These are phyloP conservation scores for Talaromyces adpressus DNA, from an alignment of 495 filamentous ascomycete genomes.

Conservation along the genomic window DNA sequence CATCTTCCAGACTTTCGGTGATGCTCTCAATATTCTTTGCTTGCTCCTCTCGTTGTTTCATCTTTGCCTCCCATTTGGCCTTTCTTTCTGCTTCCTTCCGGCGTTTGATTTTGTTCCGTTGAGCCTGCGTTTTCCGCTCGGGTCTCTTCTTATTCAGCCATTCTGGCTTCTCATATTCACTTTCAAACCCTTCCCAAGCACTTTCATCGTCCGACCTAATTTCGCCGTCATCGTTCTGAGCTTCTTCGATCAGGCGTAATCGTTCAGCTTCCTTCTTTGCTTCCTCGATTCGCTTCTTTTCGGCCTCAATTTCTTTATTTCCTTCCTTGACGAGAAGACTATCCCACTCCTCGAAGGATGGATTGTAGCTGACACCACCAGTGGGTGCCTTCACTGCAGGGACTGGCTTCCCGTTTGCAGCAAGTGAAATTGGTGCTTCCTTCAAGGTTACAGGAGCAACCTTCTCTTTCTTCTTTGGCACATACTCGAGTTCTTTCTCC, in stretches of 20 bases:
- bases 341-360: constrained; percentile 76
- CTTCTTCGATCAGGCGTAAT: constrained; percentile 46
- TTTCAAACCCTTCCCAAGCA: constrained; percentile 81
- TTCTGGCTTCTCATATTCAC: constrained; percentile 55
- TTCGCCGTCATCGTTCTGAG: constrained; percentile 58
- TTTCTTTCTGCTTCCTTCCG: constrained; percentile 78
- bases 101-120: constrained; percentile 80
- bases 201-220: constrained; percentile 76
- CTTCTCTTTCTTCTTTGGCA: constrained; percentile 54
- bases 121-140: constrained; percentile 73
- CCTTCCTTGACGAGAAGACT: constrained; percentile 65
- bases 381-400: constrained; percentile 73
- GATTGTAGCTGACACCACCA: constrained; percentile 87
- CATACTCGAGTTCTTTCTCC: constrained; percentile 50
- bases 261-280: constrained; percentile 56
- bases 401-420: constrained; percentile 66
- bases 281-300: constrained; percentile 66
- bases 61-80: constrained; percentile 60
- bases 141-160: constrained; percentile 63
- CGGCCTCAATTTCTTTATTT: constrained; percentile 68
- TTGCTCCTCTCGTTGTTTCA: constrained; percentile 65
- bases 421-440: constrained; percentile 68
- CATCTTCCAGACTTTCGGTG: constrained; percentile 51
- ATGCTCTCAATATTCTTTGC: constrained; percentile 56
- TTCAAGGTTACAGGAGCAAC: constrained; percentile 72